Base-by-base conservation (phyloP, 352 stramenopile species). In the Globisporangium yorkense region DNA sequence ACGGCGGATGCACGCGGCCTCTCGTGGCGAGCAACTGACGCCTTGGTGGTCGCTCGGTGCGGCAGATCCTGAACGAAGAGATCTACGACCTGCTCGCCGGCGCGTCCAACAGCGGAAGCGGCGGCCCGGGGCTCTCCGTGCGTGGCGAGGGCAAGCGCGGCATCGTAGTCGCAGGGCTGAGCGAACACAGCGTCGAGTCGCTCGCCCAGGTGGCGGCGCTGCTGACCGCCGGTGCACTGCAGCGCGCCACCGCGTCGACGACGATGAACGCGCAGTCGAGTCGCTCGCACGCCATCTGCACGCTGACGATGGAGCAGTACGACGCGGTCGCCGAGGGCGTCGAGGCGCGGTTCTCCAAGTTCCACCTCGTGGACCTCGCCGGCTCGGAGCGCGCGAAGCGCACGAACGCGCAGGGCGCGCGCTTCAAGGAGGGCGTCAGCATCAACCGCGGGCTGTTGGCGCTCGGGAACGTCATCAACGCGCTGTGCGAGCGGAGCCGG, bases 31-130 rank as follows among this genome's bases (percentile, higher is more conserved):
- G 24, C 24, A 8, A 13, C 33, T 39, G 12, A 39, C 33, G 33
- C 9, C 8, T 39, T 9, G 33, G 33, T 10, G 33, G 12, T 39
- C 33, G 33, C 8, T 35, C 31, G 31, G 31, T 9, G 31, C 31
- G 31, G 24, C 75, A 98, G 88, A 96, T 99, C 45, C 95, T 99
- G 61, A 99, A 99, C 54, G 96, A 99, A 82, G 90, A 98, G 63
- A 88, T 99, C 53, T 75, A 82, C 13, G 96, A 99, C 71, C 75
- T 99, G 29, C 75, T 99, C 9, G 75, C 65, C 10, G 27, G 16
- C 15, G 33, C 35, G 8, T 39, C 33, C 8, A 52, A 51, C 5
- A 5, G 39, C 20, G n/a, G 53, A 2, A 56, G 35, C 24, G 15
- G 20, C 44, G 53, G 37, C 39, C 56, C 52, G 61, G 74, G 67